A percentile compares a stretch with the other conserved stretches of the same genome.
Conservation (phyloP, 208 protist species). For the Spongospora subterranea region DNA sequence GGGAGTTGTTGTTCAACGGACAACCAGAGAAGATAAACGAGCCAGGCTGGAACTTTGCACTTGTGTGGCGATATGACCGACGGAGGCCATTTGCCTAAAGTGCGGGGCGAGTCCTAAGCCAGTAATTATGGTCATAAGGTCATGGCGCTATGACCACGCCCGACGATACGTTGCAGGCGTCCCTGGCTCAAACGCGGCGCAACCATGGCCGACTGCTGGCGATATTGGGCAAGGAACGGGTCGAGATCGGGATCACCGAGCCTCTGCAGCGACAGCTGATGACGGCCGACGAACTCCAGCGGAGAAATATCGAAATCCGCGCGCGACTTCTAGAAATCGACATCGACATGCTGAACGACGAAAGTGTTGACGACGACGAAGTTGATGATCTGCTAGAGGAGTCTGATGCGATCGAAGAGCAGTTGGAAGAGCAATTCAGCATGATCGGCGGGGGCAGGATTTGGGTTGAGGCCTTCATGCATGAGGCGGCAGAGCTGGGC, state of each 20-base stretch:
- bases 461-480: not conserved
- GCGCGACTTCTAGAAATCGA: not conserved
- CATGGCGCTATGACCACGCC: no score
- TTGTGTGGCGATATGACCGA: no score
- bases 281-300: not conserved
- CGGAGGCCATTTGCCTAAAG: no score
- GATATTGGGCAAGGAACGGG: not conserved
- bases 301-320: conserved; percentile 2
- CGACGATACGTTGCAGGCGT: not conserved
- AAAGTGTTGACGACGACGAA: not conserved
- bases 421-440: not conserved
- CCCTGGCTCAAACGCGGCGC: no score
- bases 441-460: conserved; percentile 29
- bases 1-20: no score
- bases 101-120: no score
- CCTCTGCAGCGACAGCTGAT: not conserved
- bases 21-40: no score
- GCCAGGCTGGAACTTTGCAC: no score
- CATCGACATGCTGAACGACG: conserved; percentile 23
- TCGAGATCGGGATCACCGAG: not conserved
- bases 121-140: no score
- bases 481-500: not conserved
- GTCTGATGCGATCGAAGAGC: conserved; percentile 55
- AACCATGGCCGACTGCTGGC: not conserved
- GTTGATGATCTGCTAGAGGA: conserved; percentile 40